Base-by-base conservation (phyloP, 2,329 filamentous ascomycete genomes). In the Trichoderma polysporum region DNA sequence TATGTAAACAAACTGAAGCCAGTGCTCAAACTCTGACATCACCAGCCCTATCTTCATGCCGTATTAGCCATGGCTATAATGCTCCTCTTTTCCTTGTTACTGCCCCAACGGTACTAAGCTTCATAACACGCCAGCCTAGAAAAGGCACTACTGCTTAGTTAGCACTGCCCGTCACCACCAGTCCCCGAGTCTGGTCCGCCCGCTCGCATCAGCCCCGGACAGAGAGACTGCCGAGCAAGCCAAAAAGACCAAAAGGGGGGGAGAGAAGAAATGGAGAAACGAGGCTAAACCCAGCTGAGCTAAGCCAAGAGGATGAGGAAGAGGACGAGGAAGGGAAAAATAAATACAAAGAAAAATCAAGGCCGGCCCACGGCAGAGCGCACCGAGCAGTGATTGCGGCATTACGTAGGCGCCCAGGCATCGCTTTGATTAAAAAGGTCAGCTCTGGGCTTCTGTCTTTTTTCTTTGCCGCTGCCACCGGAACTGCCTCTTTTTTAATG, bases 191-290 rank as follows among this genome's bases (percentile, higher is more conserved):
- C 60, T 45, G 41, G 52, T 33, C 60, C 59, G 59, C 59, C 29
- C 56, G 54, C 54, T 58, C 35, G 37, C 57, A 35, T 61, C 58
- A 61, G 58, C 58, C 58, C 59, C 50, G 60, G 60, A 54, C 27
- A 54, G 41, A 54, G 41, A 54, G 49, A 63, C 50, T 63, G 60
- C 60, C 60, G 60, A 63, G 37, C 29, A 22, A 50, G n/a, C 39
- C 37, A 60, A 49, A n/a, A 17, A 59, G 53, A 33, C 31, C n/a
- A n/a, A n/a, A n/a, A 57, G 19, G 37, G 10, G 25, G 29, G 37
- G 25, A 47, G 56, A 25, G 39, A 37, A 39, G n/a, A 22, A 22
- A 19, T 12, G 13, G 9, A 25, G 15, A 10, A n/a, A 17, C 27
- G 27, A 19, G 27, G 27, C 49, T 63, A 63, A 45, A n/a, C 49